A percentile compares a stretch with the other conserved stretches of the same genome.
Conservation (phyloP, 2,329 filamentous ascomycete genomes). For the Cladophialophora exuberans region DNA sequence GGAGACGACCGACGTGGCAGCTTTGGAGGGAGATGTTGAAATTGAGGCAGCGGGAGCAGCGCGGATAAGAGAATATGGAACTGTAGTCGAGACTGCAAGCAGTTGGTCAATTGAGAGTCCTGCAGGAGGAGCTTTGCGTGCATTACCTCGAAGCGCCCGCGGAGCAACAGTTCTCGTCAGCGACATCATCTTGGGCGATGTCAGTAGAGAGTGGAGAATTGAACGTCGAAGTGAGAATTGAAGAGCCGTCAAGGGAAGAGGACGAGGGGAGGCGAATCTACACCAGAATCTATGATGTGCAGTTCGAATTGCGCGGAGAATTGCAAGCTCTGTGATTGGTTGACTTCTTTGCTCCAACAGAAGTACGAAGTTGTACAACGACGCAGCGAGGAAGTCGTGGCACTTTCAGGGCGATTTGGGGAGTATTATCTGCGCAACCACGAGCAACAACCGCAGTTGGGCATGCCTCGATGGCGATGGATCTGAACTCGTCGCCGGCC, state of each 20-base stretch:
- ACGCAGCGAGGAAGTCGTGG: slow-evolving; percentile 2
- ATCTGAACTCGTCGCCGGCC: slow-evolving; percentile 58
- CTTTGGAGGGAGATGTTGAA: slow-evolving; percentile 45
- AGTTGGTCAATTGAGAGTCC: not conserved
- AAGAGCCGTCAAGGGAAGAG: slow-evolving; percentile 23
- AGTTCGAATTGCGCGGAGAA: slow-evolving; percentile 5
- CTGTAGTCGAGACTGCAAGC: slow-evolving; percentile 33
- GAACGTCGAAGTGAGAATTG: slow-evolving; percentile 37
- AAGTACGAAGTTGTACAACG: no score
- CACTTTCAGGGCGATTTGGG: not conserved
- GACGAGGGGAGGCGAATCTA: slow-evolving; percentile 5
- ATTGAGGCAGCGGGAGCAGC: slow-evolving; percentile 43
- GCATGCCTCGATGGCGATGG: slow-evolving; percentile 28
- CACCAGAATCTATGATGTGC: slow-evolving; percentile 24
- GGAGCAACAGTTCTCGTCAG: slow-evolving; percentile 55
- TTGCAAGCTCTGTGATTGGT: slow-evolving; percentile 27
- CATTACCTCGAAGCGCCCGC: slow-evolving; percentile 61
- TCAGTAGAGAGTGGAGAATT: slow-evolving; percentile 14
- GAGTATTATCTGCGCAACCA: no score
- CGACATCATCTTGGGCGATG: slow-evolving; percentile 50
- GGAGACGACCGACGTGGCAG: slow-evolving; percentile 47
- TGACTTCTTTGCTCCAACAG: not conserved
- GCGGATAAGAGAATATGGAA: slow-evolving; percentile 39
- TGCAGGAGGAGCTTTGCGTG: slow-evolving; percentile 27
- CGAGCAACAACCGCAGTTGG: no score